A percentile compares a stretch with the other conserved stretches of the same genome.
Evolutionary conservation across 73 alveolate species (phyloP).

Genomic region (Symbiodinium natans): DNA sequence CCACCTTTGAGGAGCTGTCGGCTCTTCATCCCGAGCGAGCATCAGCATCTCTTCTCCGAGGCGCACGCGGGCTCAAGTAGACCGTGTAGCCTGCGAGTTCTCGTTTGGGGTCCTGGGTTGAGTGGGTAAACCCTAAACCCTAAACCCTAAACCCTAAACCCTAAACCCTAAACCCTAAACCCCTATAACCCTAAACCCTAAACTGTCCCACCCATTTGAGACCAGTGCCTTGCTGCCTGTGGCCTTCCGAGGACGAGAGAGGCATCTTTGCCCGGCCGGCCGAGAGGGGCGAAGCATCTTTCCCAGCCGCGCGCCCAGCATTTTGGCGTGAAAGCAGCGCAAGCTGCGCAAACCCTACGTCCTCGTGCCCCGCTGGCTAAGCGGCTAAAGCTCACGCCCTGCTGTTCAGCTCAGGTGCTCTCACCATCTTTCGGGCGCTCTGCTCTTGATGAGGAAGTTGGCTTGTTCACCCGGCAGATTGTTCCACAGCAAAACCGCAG

Average conservation of each 20-base stretch:
- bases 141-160: background rate
- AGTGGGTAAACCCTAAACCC: background rate
- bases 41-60: constrained; percentile 40
- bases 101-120: too few relatives aligned
- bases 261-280: background rate
- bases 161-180: background rate
- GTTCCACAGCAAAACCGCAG: background rate
- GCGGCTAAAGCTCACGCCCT: too few relatives aligned
- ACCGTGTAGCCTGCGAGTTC: too few relatives aligned
- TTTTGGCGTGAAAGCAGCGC: background rate
- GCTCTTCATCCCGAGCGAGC: constrained; percentile 35
- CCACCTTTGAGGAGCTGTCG: constrained; percentile 35
- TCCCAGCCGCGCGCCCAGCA: background rate
- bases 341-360: background rate
- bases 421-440: constrained; percentile 75
- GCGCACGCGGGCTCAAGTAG: too few relatives aligned
- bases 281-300: background rate
- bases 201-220: background rate
- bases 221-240: too few relatives aligned
- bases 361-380: too few relatives aligned
- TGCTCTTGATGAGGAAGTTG: constrained; percentile 65
- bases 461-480: background rate
- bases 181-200: background rate
- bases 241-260: background rate
- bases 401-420: constrained; percentile 57